Percentiles rank a stretch among this genome's conserved stretches.
phyloP scores from a whole-genome alignment of 2,329 filamentous ascomycete species.

The Metarhizium sp. region DNA sequence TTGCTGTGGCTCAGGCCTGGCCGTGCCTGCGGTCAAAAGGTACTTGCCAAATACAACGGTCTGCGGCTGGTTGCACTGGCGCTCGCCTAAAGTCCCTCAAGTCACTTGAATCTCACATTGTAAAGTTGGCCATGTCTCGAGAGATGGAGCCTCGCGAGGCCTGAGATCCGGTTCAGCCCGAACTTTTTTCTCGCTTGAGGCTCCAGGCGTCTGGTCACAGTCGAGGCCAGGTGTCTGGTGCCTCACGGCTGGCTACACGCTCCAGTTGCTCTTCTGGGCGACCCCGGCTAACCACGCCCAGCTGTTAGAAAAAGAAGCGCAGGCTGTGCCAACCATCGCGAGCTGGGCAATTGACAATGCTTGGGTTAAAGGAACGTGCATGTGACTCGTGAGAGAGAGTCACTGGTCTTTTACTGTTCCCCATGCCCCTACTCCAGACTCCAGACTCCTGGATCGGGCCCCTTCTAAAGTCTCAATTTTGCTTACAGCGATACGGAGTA shows the following conservation, averaged over 20 bases:
- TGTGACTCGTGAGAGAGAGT: too few species aligned
- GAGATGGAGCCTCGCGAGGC: not conserved
- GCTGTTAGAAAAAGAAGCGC: too few species aligned
- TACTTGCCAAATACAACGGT: conserved; percentile 1
- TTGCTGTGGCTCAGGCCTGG: not conserved
- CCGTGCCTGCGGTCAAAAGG: not conserved
- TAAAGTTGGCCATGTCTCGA: not conserved
- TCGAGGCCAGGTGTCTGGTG: not conserved
- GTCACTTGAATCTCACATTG: not conserved
- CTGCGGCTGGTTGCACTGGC: not conserved
- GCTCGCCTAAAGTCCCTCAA: not conserved
- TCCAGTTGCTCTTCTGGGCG: not conserved
- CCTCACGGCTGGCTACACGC: not conserved
- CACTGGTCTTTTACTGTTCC: not conserved
- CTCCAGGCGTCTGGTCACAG: not conserved
- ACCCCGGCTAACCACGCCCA: not conserved
- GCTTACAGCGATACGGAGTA: too few species aligned
- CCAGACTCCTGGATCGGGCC: not conserved
- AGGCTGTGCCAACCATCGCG: not conserved
- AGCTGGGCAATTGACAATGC: not conserved
- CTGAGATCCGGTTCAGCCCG: conserved; percentile 26
- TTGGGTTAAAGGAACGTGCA: too few species aligned
- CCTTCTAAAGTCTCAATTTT: too few species aligned
- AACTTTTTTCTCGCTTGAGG: conserved; percentile 17
- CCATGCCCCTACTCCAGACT: not conserved